A percentile compares a stretch with the other conserved stretches of the same genome.
These are phyloP conservation scores for Trichosporon sp. DNA, from an alignment of 1,284 basidiomycete species.

Conservation along the genomic window DNA sequence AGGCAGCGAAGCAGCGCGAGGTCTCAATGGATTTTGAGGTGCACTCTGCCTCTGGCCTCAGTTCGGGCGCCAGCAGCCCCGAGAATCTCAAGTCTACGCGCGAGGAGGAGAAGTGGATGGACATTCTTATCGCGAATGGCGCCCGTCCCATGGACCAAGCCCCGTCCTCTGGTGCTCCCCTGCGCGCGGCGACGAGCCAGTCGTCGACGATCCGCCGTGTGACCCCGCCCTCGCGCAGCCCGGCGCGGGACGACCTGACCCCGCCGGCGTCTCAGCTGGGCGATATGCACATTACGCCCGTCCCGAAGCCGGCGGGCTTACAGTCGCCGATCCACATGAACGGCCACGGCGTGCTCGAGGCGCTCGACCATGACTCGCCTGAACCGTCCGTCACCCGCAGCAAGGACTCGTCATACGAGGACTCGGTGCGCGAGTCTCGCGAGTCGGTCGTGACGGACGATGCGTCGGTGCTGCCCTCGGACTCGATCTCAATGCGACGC, in stretches of 20 bases:
- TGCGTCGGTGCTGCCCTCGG: slow-evolving; percentile 14
- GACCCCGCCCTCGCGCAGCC: not conserved
- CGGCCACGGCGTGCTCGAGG: not conserved
- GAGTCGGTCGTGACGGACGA: slow-evolving; percentile 6
- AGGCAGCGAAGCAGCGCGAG: slow-evolving; percentile 49
- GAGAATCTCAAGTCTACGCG: slow-evolving; percentile 22
- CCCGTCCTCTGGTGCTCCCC: not conserved
- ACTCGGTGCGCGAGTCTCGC: slow-evolving; percentile 1
- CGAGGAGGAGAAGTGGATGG: slow-evolving; percentile 53
- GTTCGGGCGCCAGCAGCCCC: slow-evolving; percentile 45
- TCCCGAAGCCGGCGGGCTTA: not conserved
- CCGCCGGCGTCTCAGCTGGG: slow-evolving; percentile 8
- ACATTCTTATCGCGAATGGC: slow-evolving; percentile 70
- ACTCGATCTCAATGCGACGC: slow-evolving; percentile 14
- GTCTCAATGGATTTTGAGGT: slow-evolving; percentile 44
- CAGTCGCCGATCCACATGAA: slow-evolving; percentile 9
- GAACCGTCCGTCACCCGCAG: not conserved
- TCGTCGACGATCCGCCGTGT: not conserved
- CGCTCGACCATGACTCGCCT: no score
- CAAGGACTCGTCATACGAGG: not conserved
- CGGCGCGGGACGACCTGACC: slow-evolving; percentile 4
- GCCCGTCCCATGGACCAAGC: slow-evolving; percentile 54
- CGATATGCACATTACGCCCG: not conserved
- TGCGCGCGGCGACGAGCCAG: not conserved
- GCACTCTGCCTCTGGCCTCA: slow-evolving; percentile 34